Base-by-base conservation (phyloP, 768 basidiomycete species). In the Tephrocybe sp. region DNA sequence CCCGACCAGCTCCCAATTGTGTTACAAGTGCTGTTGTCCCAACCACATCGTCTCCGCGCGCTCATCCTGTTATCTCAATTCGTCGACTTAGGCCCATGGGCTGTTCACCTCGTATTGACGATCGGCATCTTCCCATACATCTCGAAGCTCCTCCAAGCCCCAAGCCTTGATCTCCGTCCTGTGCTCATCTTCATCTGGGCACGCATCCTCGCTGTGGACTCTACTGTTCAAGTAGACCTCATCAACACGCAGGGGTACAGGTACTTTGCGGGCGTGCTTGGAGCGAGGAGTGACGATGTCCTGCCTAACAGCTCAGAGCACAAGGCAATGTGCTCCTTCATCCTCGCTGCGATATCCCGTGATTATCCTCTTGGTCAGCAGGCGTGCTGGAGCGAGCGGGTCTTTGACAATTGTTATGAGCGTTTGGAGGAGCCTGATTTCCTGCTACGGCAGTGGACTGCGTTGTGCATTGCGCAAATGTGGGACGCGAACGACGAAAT, bases 41-140 rank as follows among this genome's bases (percentile, higher is more conserved):
- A 98, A 62, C 91, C 92, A 0, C 95, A 98, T 68, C 88, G 97
- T 34, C 83, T 98, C 4, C 86, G 93, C 6, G 97, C 97, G 2
- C 85, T 99, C 54, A 96, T 98, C 57, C 83, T 98, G 20, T 81
- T 99, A 4, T 96, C 94, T 28, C 92, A 95, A 71, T 99, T 98
- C 59, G 93, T 98, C 60, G 97, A 99, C 65, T 82, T 99, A 6
- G 97, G 97, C 0, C 95, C 97, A 11, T 98, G 97, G 96, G 97
- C 97, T 0, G 97, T 98, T 42, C 90, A 97, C 59, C 83, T 98
- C 12, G 94, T 96, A 11, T 78, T 99, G 30, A 88, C 89, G 5
- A 98, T 99, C 61, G 97, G 97, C 11, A 98, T 98, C 63, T 98
- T 98, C 74, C 96, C 97, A 3, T 99, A 98, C 66, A 98, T 98